Evolutionary conservation across 306 rosid species (phyloP).

Genomic region (Lathyrus tuberosus): DNA sequence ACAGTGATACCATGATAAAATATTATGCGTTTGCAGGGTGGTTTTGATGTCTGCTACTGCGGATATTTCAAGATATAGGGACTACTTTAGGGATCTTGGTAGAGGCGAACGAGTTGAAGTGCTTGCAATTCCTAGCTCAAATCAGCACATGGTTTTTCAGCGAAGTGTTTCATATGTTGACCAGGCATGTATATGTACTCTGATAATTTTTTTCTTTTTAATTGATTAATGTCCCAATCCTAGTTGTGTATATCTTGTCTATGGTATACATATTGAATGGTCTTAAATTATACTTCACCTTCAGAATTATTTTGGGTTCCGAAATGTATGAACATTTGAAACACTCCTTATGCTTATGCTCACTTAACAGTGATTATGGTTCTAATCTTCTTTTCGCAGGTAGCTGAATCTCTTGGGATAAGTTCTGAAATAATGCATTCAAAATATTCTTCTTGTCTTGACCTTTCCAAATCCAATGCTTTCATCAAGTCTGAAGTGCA

Average conservation of each 20-base stretch:
- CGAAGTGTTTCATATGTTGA: slow-evolving; percentile 72
- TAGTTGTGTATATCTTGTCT: slow-evolving; percentile 27
- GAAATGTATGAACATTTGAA: slow-evolving; percentile 20
- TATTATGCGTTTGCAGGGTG: slow-evolving; percentile 57
- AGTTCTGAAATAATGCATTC: slow-evolving; percentile 46
- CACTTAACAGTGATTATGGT: slow-evolving; percentile 33
- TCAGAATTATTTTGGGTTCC: slow-evolving; percentile 11
- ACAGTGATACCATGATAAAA: slow-evolving; percentile 36
- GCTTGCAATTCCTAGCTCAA: slow-evolving; percentile 72
- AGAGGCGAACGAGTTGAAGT: slow-evolving; percentile 92
- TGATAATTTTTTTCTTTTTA: slow-evolving; percentile 6
- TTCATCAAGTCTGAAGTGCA: slow-evolving; percentile 54
- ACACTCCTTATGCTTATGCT: slow-evolving; percentile 18
- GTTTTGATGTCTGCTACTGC: slow-evolving; percentile 98
- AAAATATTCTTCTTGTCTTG: slow-evolving; percentile 46
- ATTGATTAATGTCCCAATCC: neutral
- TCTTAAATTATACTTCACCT: slow-evolving; percentile 29
- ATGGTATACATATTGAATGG: slow-evolving; percentile 22
- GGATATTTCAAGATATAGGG: slow-evolving; percentile 74
- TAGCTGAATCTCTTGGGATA: slow-evolving; percentile 55
- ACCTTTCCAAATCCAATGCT: slow-evolving; percentile 46
- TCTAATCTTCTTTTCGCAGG: slow-evolving; percentile 49
- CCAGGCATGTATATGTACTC: slow-evolving; percentile 55
- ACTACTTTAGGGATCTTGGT: slow-evolving; percentile 84
- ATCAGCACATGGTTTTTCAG: slow-evolving; percentile 59